A percentile compares a stretch with the other conserved stretches of the same genome.
phyloP scores from a whole-genome alignment of 768 basidiomycete species.

The Mycena sanguinolenta region DNA sequence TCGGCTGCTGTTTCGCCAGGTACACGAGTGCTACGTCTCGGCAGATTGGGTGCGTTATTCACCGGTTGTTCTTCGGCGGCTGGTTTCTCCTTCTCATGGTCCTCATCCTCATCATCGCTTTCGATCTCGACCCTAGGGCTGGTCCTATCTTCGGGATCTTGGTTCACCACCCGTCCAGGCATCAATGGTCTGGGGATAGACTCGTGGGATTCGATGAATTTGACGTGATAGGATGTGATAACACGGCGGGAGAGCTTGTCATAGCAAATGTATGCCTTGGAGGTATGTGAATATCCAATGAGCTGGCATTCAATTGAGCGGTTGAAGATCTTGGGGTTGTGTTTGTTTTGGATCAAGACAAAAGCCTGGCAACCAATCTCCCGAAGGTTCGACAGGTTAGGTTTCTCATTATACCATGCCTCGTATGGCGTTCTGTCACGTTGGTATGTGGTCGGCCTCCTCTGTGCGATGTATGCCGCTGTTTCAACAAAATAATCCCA shows the following conservation, averaged over 20 bases:
- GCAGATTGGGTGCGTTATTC: not conserved
- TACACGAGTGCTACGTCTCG: not conserved
- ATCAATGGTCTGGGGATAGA: too few relatives aligned
- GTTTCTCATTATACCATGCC: conserved; percentile 40
- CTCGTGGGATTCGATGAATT: too few relatives aligned
- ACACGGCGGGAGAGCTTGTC: conserved; percentile 37
- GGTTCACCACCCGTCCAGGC: not conserved
- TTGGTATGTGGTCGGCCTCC: too few relatives aligned
- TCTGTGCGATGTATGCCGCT: too few relatives aligned
- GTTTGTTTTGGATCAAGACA: conserved; percentile 50
- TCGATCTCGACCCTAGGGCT: not conserved
- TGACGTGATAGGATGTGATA: conserved; percentile 38
- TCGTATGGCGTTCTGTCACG: too few relatives aligned
- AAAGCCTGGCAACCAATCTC: conserved; percentile 52
- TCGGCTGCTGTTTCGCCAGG: not conserved
- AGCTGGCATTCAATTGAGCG: too few relatives aligned
- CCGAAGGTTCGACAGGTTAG: conserved; percentile 46
- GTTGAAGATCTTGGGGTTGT: conserved; percentile 45
- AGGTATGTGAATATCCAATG: conserved; percentile 50
- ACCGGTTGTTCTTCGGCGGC: too few relatives aligned
- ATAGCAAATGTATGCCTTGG: conserved; percentile 52
- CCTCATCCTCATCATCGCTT: too few relatives aligned
- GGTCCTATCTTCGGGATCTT: too few relatives aligned
- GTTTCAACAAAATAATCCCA: too few relatives aligned
- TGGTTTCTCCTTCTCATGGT: too few relatives aligned